Evolutionary conservation across 768 basidiomycete genomes (phyloP).

Genomic region (Cystofilobasidium capitatum): DNA sequence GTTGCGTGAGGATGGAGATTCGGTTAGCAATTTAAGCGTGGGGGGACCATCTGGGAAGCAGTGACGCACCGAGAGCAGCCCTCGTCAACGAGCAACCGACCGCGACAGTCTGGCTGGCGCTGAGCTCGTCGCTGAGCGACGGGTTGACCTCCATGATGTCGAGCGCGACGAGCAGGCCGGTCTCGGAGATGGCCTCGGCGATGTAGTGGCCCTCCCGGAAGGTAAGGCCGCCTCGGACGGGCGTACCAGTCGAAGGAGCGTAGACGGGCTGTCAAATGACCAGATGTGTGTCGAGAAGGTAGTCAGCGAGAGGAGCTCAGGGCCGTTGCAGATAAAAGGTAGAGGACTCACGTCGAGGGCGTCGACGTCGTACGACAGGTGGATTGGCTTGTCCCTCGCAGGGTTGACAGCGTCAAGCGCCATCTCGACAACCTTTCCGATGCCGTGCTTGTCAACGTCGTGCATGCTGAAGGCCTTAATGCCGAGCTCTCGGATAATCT

Average conservation of each 20-base stretch:
- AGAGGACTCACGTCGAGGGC: constrained; percentile 45
- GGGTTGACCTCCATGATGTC: constrained; percentile 71
- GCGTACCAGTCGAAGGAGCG: constrained; percentile 57
- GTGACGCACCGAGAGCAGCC: constrained; percentile 35
- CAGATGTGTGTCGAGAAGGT: constrained; percentile 52
- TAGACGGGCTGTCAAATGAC: too few species aligned
- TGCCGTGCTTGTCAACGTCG: constrained; percentile 73
- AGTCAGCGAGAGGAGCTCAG: neutral
- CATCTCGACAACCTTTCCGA: constrained; percentile 91
- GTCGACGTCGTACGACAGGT: constrained; percentile 93
- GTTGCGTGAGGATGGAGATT: too few species aligned
- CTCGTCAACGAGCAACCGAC: constrained; percentile 39
- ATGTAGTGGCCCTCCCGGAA: constrained; percentile 99
- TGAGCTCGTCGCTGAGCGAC: constrained; percentile 63
- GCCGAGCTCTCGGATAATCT: constrained; percentile 63
- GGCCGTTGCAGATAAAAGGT: neutral
- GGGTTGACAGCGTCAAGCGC: constrained; percentile 91
- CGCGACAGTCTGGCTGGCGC: constrained; percentile 77
- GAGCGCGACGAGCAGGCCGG: constrained; percentile 71
- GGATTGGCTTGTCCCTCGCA: constrained; percentile 69
- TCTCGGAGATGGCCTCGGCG: constrained; percentile 84
- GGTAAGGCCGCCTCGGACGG: constrained; percentile 85
- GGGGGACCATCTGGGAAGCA: neutral
- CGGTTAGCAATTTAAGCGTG: neutral
- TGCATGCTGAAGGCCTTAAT: constrained; percentile 90